Evolutionary conservation across 192 early-diverging fungal species (phyloP), one percentile per base, ranked within the genome.

Genomic region (Umbelopsis sp.): DNA sequence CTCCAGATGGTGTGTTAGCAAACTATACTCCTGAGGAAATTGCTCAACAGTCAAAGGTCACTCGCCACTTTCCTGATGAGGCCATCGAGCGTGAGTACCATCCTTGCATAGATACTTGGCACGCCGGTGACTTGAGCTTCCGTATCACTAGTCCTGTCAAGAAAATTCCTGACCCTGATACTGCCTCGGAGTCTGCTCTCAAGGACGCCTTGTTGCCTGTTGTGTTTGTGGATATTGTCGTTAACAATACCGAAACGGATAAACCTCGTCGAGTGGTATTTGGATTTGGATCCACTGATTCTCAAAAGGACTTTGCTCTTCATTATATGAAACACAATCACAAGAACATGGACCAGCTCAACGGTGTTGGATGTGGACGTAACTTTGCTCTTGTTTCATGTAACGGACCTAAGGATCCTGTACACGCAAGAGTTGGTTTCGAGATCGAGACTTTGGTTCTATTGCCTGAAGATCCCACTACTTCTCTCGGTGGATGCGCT

Each of bases 31-130:
- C 54, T 14, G 38, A 45, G 10, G 71, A 44, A 24, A 21, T 50
- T 14, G 21, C 45, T 9, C 16, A 22, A 12, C 56, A 62, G 0
- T 4, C 26, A 29, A 62, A 62, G 56, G 56, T 62, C 14, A 62
- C 56, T 17, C 26, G 31, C 3, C 11, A 29, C 17, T 62, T 36
- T 14, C 69, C 70, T 3, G 50, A 44, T 6, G 38, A 41, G 7
- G 71, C 31, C 8, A 69, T 73, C 70, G 50, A 44, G 36, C 71
- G 71, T 5, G 71, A 73, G 9, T 73, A 68, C 41, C 38, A 69
- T 24, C 32, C 50, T 9, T 50, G 45, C 12, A 65, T 44, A 10
- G 71, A 73, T 45, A 67, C 71, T 0, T 73, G 71, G 71, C 43
- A 22, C 22, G 71, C 71, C 21, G 71, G 71, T 32, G 71, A 73